Percentiles rank a stretch among this genome's conserved stretches.
Conservation (phyloP, 1,139 yeast genomes). For the Kurtzmaniella quercitrusa region DNA sequence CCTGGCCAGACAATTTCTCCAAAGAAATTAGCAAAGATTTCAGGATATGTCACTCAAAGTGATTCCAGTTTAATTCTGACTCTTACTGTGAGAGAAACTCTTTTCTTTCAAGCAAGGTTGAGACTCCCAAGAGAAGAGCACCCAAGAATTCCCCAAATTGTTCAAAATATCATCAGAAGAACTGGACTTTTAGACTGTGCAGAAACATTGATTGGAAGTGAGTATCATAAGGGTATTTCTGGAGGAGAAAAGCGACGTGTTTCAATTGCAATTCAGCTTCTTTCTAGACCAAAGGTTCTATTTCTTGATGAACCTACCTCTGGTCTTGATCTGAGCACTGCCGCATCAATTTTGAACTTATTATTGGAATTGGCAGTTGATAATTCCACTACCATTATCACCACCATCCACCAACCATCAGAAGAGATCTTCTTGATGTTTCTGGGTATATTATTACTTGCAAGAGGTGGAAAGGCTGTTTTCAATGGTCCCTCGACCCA, state of each 20-base stretch:
- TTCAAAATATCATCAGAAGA: slow-evolving; percentile 56
- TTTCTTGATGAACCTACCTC: slow-evolving; percentile 87
- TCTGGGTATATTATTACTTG: slow-evolving; percentile 63
- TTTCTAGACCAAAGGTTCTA: slow-evolving; percentile 66
- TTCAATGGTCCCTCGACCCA: slow-evolving; percentile 50
- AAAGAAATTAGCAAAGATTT: slow-evolving; percentile 44
- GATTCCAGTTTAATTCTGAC: slow-evolving; percentile 68
- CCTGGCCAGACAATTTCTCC: slow-evolving; percentile 34
- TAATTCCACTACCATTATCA: slow-evolving; percentile 64
- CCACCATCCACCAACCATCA: slow-evolving; percentile 85
- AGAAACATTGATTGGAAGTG: slow-evolving; percentile 71
- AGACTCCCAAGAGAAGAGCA: slow-evolving; percentile 45
- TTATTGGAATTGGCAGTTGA: slow-evolving; percentile 51
- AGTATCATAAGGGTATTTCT: slow-evolving; percentile 68
- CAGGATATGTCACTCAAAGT: slow-evolving; percentile 75
- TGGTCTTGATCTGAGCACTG: slow-evolving; percentile 79
- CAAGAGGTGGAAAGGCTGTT: slow-evolving; percentile 69
- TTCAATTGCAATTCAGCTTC: slow-evolving; percentile 73
- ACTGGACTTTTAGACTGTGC: slow-evolving; percentile 78
- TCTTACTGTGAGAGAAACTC: slow-evolving; percentile 73
- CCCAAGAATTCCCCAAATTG: slow-evolving; percentile 23
- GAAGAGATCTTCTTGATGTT: slow-evolving; percentile 58
- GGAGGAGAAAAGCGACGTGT: slow-evolving; percentile 88
- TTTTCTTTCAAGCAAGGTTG: slow-evolving; percentile 66
- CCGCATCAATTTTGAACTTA: slow-evolving; percentile 62